Conservation (phyloP, 345 rosid genomes). For the Garcia nutans region DNA sequence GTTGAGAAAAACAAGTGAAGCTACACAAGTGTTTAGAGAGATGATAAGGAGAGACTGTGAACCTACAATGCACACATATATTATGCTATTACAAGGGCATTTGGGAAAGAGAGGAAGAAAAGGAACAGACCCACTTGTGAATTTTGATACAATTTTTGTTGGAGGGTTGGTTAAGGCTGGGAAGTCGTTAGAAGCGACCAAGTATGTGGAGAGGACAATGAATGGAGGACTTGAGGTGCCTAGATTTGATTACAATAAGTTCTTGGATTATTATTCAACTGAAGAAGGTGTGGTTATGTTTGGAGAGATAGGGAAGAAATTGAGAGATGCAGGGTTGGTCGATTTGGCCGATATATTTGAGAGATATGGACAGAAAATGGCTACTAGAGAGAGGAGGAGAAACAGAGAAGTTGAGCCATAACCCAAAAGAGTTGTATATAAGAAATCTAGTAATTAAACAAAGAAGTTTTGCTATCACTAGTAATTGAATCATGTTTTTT, state of each 20-base stretch:
- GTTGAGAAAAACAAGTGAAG: slow-evolving; percentile 60
- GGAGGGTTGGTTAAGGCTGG: slow-evolving; percentile 93
- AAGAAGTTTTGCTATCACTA: too few species aligned
- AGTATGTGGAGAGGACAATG: slow-evolving; percentile 70
- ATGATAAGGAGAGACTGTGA: slow-evolving; percentile 80
- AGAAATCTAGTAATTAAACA: too few species aligned
- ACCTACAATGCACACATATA: slow-evolving; percentile 87
- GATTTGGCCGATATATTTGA: slow-evolving; percentile 83
- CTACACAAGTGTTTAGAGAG: slow-evolving; percentile 71
- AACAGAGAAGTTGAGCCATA: slow-evolving; percentile 33
- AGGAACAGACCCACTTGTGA: slow-evolving; percentile 63
- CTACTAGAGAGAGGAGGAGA: slow-evolving; percentile 79
- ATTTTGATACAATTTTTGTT: slow-evolving; percentile 79
- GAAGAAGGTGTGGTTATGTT: slow-evolving; percentile 79
- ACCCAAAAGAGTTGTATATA: not conserved
- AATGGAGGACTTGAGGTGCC: slow-evolving; percentile 73
- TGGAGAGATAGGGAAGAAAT: slow-evolving; percentile 59
- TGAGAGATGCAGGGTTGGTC: slow-evolving; percentile 59
- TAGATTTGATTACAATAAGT: slow-evolving; percentile 79
- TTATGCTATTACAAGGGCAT: slow-evolving; percentile 85
- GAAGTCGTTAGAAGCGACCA: slow-evolving; percentile 65
- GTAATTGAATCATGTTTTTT: too few species aligned
- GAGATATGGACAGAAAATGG: slow-evolving; percentile 84
- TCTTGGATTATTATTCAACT: slow-evolving; percentile 69
- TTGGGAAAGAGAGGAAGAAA: slow-evolving; percentile 88